Conservation (phyloP, 805 yeast species). For the Starmerella vitae region DNA sequence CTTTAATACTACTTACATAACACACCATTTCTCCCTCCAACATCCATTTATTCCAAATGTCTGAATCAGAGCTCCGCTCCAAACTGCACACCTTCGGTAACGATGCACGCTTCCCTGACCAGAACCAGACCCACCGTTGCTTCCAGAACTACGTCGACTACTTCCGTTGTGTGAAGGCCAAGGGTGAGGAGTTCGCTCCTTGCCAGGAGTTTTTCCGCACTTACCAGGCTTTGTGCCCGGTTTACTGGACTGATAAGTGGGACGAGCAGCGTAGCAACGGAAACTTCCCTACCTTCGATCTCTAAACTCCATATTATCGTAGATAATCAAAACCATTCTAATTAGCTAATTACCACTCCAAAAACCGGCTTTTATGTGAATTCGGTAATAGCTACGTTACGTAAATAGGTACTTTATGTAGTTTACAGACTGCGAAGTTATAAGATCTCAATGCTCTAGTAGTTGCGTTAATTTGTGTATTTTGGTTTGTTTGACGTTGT, state of each 20-base stretch:
- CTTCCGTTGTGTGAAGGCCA: constrained; percentile 90
- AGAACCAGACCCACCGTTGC: constrained; percentile 96
- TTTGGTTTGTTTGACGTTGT: too few species aligned
- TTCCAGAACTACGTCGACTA: constrained; percentile 96
- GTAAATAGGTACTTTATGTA: too few species aligned
- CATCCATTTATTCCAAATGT: constrained; percentile 13
- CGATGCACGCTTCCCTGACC: constrained; percentile 93
- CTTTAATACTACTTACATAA: too few species aligned
- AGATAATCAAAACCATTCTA: too few species aligned
- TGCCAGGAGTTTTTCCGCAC: constrained; percentile 91
- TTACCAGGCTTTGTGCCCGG: constrained; percentile 50
- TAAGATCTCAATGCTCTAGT: too few species aligned
- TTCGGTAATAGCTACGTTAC: too few species aligned
- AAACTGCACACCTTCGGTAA: constrained; percentile 38
- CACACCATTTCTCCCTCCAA: too few species aligned
- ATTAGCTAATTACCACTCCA: too few species aligned
- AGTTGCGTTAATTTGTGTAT: too few species aligned
- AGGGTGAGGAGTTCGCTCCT: constrained; percentile 97
- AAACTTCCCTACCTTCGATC: constrained; percentile 36
- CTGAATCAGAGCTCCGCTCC: constrained; percentile 17
- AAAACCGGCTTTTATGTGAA: too few species aligned
- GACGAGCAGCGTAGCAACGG: constrained; percentile 37
- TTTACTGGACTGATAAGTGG: constrained; percentile 30
- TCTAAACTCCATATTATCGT: constrained; percentile 4
- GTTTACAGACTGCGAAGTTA: too few species aligned